A percentile compares a stretch with the other conserved stretches of the same genome.
Conservation (phyloP, 2,329 filamentous ascomycete species). For the Aureobasidium zeae region DNA sequence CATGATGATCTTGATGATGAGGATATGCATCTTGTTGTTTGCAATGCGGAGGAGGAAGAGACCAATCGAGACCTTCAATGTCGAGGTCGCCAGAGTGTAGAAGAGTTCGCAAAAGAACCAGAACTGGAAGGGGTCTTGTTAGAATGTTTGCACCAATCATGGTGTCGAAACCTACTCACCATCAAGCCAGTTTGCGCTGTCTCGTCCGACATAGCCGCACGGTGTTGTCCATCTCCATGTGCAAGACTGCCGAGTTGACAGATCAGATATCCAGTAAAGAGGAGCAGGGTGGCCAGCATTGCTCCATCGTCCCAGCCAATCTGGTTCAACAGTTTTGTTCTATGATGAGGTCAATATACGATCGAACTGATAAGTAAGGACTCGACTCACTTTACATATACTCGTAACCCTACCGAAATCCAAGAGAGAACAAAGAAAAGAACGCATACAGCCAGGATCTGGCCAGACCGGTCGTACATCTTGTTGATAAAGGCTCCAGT, state of each 20-base stretch:
- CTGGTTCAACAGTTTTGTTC: slow-evolving; percentile 28
- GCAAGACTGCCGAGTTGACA: slow-evolving; percentile 33
- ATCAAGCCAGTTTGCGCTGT: slow-evolving; percentile 21
- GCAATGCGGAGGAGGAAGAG: slow-evolving; percentile 47
- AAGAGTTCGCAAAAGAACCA: slow-evolving; percentile 50
- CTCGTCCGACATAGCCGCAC: slow-evolving; percentile 26
- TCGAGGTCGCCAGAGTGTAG: slow-evolving; percentile 41
- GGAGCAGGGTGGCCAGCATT: slow-evolving; percentile 31
- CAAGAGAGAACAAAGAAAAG: slow-evolving; percentile 13
- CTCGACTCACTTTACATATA: slow-evolving; percentile 17
- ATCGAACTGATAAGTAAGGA: neutral
- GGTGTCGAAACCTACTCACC: neutral
- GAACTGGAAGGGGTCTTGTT: slow-evolving; percentile 26
- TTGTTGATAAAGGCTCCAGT: neutral
- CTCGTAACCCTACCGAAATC: slow-evolving; percentile 6
- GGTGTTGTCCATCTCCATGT: slow-evolving; percentile 33
- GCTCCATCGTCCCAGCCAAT: slow-evolving; percentile 36
- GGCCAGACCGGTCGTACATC: slow-evolving; percentile 5
- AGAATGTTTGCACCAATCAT: neutral
- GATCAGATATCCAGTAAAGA: slow-evolving; percentile 34
- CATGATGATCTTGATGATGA: slow-evolving; percentile 40
- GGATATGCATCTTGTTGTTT: slow-evolving; percentile 35
- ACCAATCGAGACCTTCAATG: slow-evolving; percentile 44
- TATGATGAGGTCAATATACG: neutral
- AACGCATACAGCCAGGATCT: slow-evolving; percentile 6